Conservation (phyloP, 2,329 filamentous ascomycete genomes). For the Aspergillus sp. region DNA sequence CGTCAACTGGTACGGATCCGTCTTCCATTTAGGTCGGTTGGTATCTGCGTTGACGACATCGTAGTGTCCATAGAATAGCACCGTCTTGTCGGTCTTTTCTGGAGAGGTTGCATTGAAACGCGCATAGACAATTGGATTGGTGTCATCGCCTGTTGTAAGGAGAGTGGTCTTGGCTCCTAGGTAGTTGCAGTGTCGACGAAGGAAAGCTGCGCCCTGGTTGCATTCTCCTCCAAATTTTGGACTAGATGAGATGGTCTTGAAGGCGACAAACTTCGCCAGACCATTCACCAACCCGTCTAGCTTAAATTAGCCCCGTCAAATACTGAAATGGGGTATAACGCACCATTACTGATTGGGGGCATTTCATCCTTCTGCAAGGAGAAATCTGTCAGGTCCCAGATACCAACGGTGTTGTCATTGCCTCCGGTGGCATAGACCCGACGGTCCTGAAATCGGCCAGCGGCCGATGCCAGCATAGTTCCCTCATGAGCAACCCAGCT, state of each 20-base stretch:
- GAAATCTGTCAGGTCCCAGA: conserved; percentile 70
- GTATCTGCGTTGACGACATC: conserved; percentile 89
- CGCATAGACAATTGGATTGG: conserved; percentile 90
- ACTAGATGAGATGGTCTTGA: conserved; percentile 82
- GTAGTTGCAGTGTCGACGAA: conserved; percentile 83
- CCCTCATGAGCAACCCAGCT: conserved; percentile 79
- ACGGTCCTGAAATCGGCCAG: conserved; percentile 59
- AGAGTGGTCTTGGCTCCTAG: conserved; percentile 85
- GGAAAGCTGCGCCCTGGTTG: conserved; percentile 79
- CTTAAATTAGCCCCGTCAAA: conserved; percentile 6
- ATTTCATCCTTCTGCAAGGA: conserved; percentile 37
- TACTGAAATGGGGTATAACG: background rate
- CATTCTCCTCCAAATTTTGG: conserved; percentile 85
- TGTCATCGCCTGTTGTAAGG: conserved; percentile 68
- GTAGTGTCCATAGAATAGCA: conserved; percentile 96
- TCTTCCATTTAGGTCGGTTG: conserved; percentile 72
- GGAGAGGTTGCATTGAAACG: conserved; percentile 70
- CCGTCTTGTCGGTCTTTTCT: conserved; percentile 63
- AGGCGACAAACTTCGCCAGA: conserved; percentile 78
- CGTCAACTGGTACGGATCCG: conserved; percentile 80
- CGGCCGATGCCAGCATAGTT: conserved; percentile 76
- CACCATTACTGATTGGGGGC: conserved; percentile 51
- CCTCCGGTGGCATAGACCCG: conserved; percentile 91
- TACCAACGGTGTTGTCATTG: conserved; percentile 79
- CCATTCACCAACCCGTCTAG: conserved; percentile 58